A percentile compares a stretch with the other conserved stretches of the same genome.
phyloP scores from a whole-genome alignment of 345 rosid species.

The Pistacia integerrima region DNA sequence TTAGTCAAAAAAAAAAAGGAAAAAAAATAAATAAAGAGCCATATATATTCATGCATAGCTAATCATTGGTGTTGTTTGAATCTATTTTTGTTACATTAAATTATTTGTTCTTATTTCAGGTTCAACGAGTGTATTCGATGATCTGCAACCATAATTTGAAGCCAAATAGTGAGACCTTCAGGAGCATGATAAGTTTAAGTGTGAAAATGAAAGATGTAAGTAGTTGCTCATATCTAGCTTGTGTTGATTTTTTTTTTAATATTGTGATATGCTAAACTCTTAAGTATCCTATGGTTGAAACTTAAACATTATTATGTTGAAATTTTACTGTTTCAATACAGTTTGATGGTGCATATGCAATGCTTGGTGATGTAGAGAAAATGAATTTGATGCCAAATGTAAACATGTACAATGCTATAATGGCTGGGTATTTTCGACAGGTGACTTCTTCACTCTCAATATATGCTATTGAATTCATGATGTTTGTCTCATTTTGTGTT shows the following conservation, averaged over 20 bases:
- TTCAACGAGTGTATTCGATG: conserved; percentile 57
- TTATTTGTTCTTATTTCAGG: conserved; percentile 43
- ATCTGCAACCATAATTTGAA: conserved; percentile 51
- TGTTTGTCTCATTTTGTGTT: conserved; percentile 2
- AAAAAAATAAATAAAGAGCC: not conserved
- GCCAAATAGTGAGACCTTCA: conserved; percentile 71
- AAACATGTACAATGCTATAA: conserved; percentile 72
- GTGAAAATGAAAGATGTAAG: conserved; percentile 85
- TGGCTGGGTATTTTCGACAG: conserved; percentile 83
- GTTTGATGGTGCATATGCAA: conserved; percentile 74
- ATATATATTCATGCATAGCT: not conserved
- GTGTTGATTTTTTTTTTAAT: not conserved
- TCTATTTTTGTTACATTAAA: not conserved
- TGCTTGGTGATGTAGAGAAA: conserved; percentile 66
- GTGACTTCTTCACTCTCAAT: conserved; percentile 34
- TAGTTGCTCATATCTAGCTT: conserved; percentile 15
- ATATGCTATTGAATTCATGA: conserved; percentile 13
- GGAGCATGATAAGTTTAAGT: conserved; percentile 63
- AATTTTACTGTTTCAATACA: conserved; percentile 30
- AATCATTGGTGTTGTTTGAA: not conserved
- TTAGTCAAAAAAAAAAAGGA: not conserved
- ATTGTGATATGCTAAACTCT: conserved; percentile 5
- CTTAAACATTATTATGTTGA: not conserved
- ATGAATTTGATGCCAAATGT: conserved; percentile 55
- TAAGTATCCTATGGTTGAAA: not conserved